Conservation (phyloP, 225 moss, liverwort and hornwort species). For the Pleurozium schreberi region DNA sequence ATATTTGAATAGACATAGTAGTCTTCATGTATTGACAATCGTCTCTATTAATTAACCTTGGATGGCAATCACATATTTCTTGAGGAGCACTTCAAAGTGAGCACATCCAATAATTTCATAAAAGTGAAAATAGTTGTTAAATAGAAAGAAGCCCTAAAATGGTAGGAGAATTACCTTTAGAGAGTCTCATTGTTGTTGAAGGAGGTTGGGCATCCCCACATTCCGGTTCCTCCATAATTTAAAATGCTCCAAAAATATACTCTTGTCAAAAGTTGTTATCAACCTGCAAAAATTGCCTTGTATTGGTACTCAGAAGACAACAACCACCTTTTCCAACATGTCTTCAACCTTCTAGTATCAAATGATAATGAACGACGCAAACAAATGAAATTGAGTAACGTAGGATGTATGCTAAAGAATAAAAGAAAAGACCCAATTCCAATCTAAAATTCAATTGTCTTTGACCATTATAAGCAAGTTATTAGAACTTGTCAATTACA, state of each 20-base stretch:
- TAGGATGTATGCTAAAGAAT: rapidly evolving
- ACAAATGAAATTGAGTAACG: neutral
- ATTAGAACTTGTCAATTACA: neutral
- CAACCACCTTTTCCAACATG: neutral
- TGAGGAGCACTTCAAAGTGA: neutral
- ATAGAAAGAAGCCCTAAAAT: neutral
- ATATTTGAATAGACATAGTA: rapidly evolving
- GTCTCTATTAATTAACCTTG: neutral
- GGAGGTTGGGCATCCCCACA: neutral
- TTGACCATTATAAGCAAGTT: rapidly evolving
- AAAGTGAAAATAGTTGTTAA: neutral
- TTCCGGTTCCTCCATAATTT: rapidly evolving
- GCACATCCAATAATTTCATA: neutral
- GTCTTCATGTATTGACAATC: no score
- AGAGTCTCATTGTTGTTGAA: rapidly evolving
- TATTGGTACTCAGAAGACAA: neutral
- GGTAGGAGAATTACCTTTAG: neutral
- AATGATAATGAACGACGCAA: neutral
- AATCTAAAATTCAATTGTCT: neutral
- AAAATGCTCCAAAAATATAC: no score
- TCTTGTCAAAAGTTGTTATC: neutral
- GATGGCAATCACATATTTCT: neutral
- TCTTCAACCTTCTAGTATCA: neutral
- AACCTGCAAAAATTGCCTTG: neutral
- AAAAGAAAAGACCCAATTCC: neutral